Evolutionary conservation across 2,329 filamentous ascomycete species (phyloP).

Genomic region (Xylaria arbuscula): DNA sequence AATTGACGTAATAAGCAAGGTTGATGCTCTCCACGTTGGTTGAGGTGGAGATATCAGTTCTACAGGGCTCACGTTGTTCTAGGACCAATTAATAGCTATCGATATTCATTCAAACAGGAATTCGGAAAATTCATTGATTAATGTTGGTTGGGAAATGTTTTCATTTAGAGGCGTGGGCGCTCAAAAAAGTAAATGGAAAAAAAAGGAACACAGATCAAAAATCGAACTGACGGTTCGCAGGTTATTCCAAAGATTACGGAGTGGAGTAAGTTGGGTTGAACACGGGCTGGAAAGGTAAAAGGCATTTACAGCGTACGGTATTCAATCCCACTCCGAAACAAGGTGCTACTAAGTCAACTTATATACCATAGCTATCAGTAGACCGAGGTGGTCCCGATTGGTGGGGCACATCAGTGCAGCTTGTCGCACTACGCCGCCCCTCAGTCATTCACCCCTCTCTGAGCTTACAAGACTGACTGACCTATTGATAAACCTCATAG

Average conservation of each 20-base stretch:
- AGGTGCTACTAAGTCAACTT: background rate
- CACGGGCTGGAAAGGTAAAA: constrained; percentile 41
- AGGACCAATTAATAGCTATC: too few relatives aligned
- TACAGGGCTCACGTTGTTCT: too few relatives aligned
- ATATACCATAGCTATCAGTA: constrained; percentile 5
- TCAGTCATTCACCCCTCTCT: constrained; percentile 25
- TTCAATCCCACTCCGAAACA: constrained; percentile 40
- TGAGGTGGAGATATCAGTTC: constrained; percentile 34
- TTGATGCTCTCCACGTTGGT: constrained; percentile 14
- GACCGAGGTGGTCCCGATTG: background rate
- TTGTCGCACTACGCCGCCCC: background rate
- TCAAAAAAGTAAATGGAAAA: too few relatives aligned
- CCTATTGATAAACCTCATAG: background rate
- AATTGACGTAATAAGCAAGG: constrained; percentile 43
- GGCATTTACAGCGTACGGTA: constrained; percentile 41
- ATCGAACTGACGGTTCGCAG: constrained; percentile 56
- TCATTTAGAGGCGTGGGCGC: too few relatives aligned
- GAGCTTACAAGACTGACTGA: background rate
- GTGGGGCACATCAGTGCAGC: background rate
- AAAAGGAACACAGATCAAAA: constrained; percentile 39
- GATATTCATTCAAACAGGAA: too few relatives aligned
- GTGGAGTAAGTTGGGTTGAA: constrained; percentile 43
- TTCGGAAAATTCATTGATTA: too few relatives aligned
- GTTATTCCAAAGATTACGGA: constrained; percentile 45
- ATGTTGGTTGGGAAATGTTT: too few relatives aligned